Base-by-base conservation (phyloP, 768 basidiomycete species). In the Termitomyces sp. region DNA sequence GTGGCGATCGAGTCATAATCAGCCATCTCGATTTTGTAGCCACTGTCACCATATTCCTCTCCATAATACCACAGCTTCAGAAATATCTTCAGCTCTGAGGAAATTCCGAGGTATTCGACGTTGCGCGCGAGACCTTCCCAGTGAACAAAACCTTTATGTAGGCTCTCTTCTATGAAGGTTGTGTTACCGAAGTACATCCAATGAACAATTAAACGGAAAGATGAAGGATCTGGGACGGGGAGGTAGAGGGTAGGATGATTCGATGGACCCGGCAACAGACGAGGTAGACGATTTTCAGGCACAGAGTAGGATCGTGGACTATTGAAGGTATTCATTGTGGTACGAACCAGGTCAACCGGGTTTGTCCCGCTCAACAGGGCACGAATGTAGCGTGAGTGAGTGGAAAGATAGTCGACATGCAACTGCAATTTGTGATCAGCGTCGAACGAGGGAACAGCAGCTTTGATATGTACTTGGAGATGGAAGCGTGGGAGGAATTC, bases 101-200 rank as follows among this genome's bases (percentile, higher is more conserved):
- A 77, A 60, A 95, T 79, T 20, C 85, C 87, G 50, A 96, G 85
- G 66, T 92, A 95, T 68, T 95, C 92, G 67, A 88, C 92, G 69
- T 94, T 96, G 59, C 88, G 84, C 20, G 90, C 90, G 59, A 95
- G 76, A 29, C 90, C 91, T 64, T 94, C 89, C 93, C 92, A 95
- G 48, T 83, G 82, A 46, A 92, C 78, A 52, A 77, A 69, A 20
- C 87, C 85, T 20, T 76, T 72, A 59, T 82, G 80, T 13, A 96
- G 81, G 42, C 81, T 85, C 24, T 83, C 77, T 65, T 88, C 83
- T 64, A 96, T 86, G 54, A 77, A 77, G 44, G 74, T 70, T 13
- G 82, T 82, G 60, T 81, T 77, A 31, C 90, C 92, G 71, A 90
- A 92, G 73, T 90, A 90, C 79, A 90, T 84, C 85, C 86, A 92